Conservation (phyloP, 495 filamentous ascomycete species). For the Penicillium silybi region DNA sequence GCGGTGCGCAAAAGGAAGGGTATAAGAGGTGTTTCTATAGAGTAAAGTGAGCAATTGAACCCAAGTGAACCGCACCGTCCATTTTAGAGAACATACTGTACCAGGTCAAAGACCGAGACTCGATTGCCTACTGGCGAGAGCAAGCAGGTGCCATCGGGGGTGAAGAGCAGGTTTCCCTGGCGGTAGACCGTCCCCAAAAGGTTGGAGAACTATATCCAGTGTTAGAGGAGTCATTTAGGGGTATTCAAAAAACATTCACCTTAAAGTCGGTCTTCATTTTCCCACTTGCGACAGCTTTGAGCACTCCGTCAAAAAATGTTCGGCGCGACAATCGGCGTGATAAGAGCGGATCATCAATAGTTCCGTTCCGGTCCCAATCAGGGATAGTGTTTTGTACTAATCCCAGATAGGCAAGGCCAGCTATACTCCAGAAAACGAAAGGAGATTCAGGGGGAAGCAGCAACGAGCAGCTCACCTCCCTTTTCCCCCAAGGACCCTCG, state of each 20-base stretch:
- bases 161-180: constrained; percentile 94
- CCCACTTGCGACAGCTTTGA: constrained; percentile 27
- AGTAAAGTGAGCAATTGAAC: constrained; percentile 1
- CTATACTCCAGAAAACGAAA: constrained; percentile 37
- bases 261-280: constrained; percentile 97
- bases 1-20: constrained; percentile 89
- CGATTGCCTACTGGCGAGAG: constrained; percentile 97
- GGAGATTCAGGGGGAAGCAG: constrained; percentile 34
- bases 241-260: constrained; percentile 41
- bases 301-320: constrained; percentile 23
- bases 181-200: constrained; percentile 95
- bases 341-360: constrained; percentile 27
- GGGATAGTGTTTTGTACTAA: constrained; percentile 17
- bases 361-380: constrained; percentile 13
- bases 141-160: constrained; percentile 90
- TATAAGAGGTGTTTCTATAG: constrained; percentile 87
- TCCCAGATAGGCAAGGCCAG: constrained; percentile 29
- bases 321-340: constrained; percentile 14
- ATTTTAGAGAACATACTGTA: constrained; percentile 62
- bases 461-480: constrained; percentile 23
- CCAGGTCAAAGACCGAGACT: constrained; percentile 91
- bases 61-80: background rate
- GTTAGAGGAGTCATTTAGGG: background rate
- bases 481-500: constrained; percentile 16
- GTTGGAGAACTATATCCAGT: constrained; percentile 71